A percentile compares a stretch with the other conserved stretches of the same genome.
phyloP scores from a whole-genome alignment of 345 rosid genomes.

The Salix arbutifolia region DNA sequence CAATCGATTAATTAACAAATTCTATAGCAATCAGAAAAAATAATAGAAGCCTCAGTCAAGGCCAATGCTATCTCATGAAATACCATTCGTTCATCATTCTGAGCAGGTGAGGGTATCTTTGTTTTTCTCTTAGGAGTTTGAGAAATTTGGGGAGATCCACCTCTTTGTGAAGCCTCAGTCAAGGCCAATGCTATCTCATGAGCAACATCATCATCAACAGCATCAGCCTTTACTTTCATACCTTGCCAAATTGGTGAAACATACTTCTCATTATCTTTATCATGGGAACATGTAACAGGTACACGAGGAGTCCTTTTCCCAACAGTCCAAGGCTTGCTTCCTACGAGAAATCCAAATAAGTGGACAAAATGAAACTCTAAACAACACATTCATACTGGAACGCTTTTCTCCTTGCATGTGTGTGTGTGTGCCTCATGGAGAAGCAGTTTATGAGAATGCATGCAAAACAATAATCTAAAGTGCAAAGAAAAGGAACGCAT shows the following conservation, averaged over 20 bases:
- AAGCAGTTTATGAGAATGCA: not conserved
- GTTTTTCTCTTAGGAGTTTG: constrained; percentile 50
- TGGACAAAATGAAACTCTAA: constrained; percentile 18
- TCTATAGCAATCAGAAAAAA: not conserved
- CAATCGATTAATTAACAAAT: constrained; percentile 22
- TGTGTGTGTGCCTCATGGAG: not conserved
- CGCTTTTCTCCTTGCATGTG: not conserved
- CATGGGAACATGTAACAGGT: constrained; percentile 53
- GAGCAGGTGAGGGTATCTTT: constrained; percentile 46
- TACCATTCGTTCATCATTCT: constrained; percentile 52
- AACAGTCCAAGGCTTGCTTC: constrained; percentile 70
- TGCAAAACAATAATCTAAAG: not conserved
- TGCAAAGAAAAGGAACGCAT: not conserved
- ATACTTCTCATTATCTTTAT: constrained; percentile 48
- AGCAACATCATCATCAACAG: constrained; percentile 65
- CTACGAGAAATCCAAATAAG: constrained; percentile 35
- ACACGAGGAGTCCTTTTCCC: constrained; percentile 87
- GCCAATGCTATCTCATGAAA: not conserved
- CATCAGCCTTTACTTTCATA: constrained; percentile 43
- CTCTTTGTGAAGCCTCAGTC: constrained; percentile 74
- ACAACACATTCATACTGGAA: not conserved
- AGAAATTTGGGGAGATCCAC: constrained; percentile 57
- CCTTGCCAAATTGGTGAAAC: constrained; percentile 56
- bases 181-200: constrained; percentile 70
- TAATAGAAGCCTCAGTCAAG: not conserved